phyloP scores from a whole-genome alignment of 306 rosid species.

The Cicer chorassanicum region DNA sequence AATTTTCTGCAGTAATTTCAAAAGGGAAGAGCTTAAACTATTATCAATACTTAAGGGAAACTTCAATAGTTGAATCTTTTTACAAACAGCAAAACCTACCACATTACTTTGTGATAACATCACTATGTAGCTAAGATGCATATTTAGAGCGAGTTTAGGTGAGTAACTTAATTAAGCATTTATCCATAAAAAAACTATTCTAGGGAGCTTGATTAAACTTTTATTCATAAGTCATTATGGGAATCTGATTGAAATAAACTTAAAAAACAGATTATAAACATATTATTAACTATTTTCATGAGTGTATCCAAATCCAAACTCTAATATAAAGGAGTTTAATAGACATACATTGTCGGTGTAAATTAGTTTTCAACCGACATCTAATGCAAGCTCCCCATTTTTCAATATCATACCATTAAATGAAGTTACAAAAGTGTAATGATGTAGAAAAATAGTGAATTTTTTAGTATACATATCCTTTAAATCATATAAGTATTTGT shows the following conservation, averaged over 20 bases:
- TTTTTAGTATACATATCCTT: too few relatives aligned
- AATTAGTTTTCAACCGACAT: too few relatives aligned
- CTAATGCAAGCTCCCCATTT: too few relatives aligned
- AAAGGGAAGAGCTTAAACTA: slow-evolving; percentile 14
- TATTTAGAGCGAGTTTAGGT: background rate
- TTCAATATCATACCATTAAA: too few relatives aligned
- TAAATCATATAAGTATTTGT: background rate
- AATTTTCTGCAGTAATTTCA: background rate
- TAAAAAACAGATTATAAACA: background rate
- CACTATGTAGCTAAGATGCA: background rate
- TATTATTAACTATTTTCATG: background rate
- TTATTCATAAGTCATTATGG: background rate
- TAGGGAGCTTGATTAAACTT: background rate
- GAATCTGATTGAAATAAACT: background rate
- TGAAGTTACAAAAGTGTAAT: too few relatives aligned
- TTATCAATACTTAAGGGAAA: background rate
- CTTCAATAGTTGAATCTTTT: background rate
- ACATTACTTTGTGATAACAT: slow-evolving; percentile 2
- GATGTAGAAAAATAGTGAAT: too few relatives aligned
- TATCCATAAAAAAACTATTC: background rate
- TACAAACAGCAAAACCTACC: slow-evolving; percentile 5
- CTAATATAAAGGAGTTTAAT: background rate
- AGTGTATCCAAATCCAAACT: slow-evolving; percentile 1
- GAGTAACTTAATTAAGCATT: background rate
- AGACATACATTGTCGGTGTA: too few relatives aligned